A percentile compares a stretch with the other conserved stretches of the same genome.
phyloP scores from a whole-genome alignment of 164 flowering plant genomes.

The Berberis vulgaris region DNA sequence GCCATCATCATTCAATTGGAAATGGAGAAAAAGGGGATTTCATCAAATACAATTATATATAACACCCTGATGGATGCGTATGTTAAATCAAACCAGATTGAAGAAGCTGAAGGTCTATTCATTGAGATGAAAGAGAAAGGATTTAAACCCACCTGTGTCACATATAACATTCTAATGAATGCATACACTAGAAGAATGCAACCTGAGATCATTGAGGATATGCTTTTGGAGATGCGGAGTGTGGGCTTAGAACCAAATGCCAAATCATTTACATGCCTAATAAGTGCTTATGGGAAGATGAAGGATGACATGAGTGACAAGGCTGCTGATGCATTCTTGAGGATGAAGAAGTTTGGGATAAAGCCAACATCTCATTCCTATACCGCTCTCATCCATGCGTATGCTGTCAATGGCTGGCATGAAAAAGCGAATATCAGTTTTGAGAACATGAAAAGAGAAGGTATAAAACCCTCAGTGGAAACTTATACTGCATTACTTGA shows the following conservation, averaged over 20 bases:
- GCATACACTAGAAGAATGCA: constrained; percentile 90
- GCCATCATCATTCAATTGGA: constrained; percentile 81
- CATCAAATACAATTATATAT: constrained; percentile 59
- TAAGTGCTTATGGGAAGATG: constrained; percentile 86
- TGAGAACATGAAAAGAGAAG: constrained; percentile 65
- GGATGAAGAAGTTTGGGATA: constrained; percentile 74
- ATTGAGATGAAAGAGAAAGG: constrained; percentile 74
- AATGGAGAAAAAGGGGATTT: constrained; percentile 79
- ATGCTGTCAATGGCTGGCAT: constrained; percentile 76
- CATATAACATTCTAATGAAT: constrained; percentile 81
- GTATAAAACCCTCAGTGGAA: constrained; percentile 67
- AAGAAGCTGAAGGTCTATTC: constrained; percentile 95
- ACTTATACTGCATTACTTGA: constrained; percentile 85
- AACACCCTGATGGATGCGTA: constrained; percentile 85
- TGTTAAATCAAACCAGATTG: constrained; percentile 57
- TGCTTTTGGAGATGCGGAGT: constrained; percentile 64
- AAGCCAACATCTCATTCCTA: constrained; percentile 74
- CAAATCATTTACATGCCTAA: constrained; percentile 72
- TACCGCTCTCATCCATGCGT: constrained; percentile 89
- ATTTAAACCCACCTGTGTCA: constrained; percentile 48
- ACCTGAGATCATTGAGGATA: constrained; percentile 71
- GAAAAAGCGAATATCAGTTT: constrained; percentile 68
- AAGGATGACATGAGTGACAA: constrained; percentile 65
- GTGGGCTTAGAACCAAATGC: constrained; percentile 66
- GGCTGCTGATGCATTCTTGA: constrained; percentile 86